phyloP scores from a whole-genome alignment of 768 basidiomycete genomes.

The Dacryopinax primogenitus region DNA sequence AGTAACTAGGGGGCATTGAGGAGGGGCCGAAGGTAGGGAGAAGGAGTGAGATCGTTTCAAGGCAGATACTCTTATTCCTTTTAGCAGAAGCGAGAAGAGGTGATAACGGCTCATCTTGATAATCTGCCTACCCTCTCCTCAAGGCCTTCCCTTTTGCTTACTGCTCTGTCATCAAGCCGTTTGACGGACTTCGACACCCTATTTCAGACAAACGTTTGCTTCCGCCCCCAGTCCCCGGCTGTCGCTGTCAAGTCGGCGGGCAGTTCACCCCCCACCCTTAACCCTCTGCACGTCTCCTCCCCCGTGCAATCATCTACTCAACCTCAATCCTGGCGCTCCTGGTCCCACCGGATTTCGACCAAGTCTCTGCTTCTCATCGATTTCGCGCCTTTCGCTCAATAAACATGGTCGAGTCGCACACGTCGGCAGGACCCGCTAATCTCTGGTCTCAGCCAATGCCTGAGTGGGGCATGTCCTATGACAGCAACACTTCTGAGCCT shows the following conservation, averaged over 20 bases:
- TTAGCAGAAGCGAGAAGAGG: background rate
- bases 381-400: background rate
- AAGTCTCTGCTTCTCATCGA: background rate
- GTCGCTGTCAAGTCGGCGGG: constrained; percentile 8
- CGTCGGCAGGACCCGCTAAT: background rate
- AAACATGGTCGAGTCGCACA: background rate
- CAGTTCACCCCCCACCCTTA: background rate
- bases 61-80: background rate
- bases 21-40: background rate
- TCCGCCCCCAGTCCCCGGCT: background rate
- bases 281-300: background rate
- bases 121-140: background rate
- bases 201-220: constrained; percentile 6
- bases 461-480: background rate
- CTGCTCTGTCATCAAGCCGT: background rate
- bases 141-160: background rate
- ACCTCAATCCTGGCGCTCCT: background rate
- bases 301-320: background rate
- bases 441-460: constrained; percentile 4
- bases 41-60: background rate
- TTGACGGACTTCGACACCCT: background rate
- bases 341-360: background rate
- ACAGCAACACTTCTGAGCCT: background rate
- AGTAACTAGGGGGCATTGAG: background rate
- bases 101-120: background rate